Base-by-base conservation (phyloP, 2,329 filamentous ascomycete genomes). In the Aspergillus alliaceus region DNA sequence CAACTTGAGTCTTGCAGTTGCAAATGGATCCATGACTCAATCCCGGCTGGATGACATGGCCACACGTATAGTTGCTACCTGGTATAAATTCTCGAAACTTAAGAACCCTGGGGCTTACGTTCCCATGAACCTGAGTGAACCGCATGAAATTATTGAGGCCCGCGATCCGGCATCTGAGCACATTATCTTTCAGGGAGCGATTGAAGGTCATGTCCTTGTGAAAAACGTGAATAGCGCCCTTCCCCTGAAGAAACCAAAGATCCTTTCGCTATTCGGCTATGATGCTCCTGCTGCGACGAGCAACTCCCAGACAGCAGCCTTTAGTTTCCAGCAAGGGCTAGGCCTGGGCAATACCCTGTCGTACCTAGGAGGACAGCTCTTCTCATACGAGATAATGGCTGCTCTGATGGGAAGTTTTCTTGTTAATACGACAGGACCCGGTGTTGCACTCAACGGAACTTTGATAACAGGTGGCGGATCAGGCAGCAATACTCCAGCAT, bases 401-500 rank as follows among this genome's bases (percentile, higher is more conserved):
- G n/a, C n/a, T n/a, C n/a, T n/a, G n/a, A n/a, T n/a, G n/a, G n/a
- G n/a, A n/a, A n/a, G n/a, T n/a, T n/a, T n/a, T n/a, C n/a, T n/a
- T n/a, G n/a, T n/a, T n/a, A n/a, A n/a, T n/a, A n/a, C n/a, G n/a
- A n/a, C 18, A 8, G 15, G 39, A 14, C 6, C 39, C 39, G 2
- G 39, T 5, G 39, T 44, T 6, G 39, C 39, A 12, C 39, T 44
- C 14, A 44, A 44, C 6, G 39, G 22, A 9, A 44, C 39, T 11
- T 25, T n/a, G 22, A 44, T 25, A 4, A 25, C 39, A 25, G 39
- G 39, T 6, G 79, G 80, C 42, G 82, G 81, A 6, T 81, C 80
- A 1, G 81, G 82, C 3, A 75, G 78, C 6, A 78, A 74, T 11
- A 77, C 78, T 0, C 79, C 80, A 1, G 74, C 80, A 1, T 79